Conservation (phyloP, 768 basidiomycete species). For the Pholiota conissans region DNA sequence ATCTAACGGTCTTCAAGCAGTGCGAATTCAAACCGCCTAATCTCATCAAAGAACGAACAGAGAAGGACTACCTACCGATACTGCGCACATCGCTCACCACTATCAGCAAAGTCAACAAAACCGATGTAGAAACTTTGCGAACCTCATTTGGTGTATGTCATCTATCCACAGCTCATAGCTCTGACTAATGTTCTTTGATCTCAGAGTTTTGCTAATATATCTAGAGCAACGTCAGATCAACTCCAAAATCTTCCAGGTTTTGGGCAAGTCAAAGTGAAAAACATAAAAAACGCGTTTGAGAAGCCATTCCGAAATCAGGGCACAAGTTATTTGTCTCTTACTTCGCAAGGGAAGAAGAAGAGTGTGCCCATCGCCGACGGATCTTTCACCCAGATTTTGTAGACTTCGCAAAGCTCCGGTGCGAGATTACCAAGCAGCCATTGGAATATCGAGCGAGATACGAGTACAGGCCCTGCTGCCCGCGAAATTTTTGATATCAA, state of each 20-base stretch:
- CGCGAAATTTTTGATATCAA: slow-evolving; percentile 41
- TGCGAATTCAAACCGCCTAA: slow-evolving; percentile 93
- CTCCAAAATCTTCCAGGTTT: slow-evolving; percentile 88
- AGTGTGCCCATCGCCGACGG: background rate
- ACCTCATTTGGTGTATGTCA: slow-evolving; percentile 85
- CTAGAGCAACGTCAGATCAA: slow-evolving; percentile 68
- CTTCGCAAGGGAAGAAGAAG: slow-evolving; percentile 9
- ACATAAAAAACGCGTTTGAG: slow-evolving; percentile 88
- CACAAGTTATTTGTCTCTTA: slow-evolving; percentile 41
- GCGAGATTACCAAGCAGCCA: slow-evolving; percentile 52
- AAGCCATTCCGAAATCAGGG: slow-evolving; percentile 79
- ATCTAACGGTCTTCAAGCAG: slow-evolving; percentile 88
- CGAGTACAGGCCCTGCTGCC: background rate
- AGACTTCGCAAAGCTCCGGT: background rate
- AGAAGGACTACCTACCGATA: slow-evolving; percentile 84
- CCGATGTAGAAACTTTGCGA: slow-evolving; percentile 90
- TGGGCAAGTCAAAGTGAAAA: slow-evolving; percentile 90
- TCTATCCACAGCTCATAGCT: background rate
- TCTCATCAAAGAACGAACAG: slow-evolving; percentile 91
- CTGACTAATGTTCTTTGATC: background rate
- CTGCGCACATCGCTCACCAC: slow-evolving; percentile 82
- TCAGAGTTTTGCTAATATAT: slow-evolving; percentile 86
- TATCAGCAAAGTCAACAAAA: slow-evolving; percentile 95
- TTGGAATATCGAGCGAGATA: slow-evolving; percentile 60
- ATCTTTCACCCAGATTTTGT: background rate